phyloP scores from a whole-genome alignment of 805 yeast genomes.

The Candida sphagnicola region DNA sequence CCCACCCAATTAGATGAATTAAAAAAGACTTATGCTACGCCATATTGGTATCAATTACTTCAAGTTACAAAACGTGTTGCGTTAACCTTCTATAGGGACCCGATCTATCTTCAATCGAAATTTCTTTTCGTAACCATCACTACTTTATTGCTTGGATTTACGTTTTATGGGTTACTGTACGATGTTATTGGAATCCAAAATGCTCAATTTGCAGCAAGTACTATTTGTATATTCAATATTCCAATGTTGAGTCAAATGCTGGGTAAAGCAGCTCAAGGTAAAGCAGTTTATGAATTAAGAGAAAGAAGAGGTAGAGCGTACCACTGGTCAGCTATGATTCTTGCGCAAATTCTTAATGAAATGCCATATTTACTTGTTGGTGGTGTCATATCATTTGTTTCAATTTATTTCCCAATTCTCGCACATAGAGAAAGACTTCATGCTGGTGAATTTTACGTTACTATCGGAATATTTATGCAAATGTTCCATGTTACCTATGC shows the following conservation, averaged over 20 bases:
- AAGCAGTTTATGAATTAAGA: constrained; percentile 39
- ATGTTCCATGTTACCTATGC: background rate
- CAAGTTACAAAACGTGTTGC: constrained; percentile 8
- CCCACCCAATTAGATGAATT: constrained; percentile 24
- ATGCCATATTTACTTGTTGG: constrained; percentile 42
- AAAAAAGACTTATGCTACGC: constrained; percentile 29
- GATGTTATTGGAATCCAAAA: constrained; percentile 59
- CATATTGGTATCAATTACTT: constrained; percentile 11
- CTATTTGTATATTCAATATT: constrained; percentile 28
- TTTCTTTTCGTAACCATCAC: constrained; percentile 48
- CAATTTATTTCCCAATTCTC: background rate
- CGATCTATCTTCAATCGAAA: constrained; percentile 60
- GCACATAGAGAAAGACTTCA: background rate
- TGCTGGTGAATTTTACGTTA: background rate
- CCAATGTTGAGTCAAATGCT: constrained; percentile 33
- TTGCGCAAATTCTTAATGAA: constrained; percentile 40
- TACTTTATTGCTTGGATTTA: constrained; percentile 69
- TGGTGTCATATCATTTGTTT: constrained; percentile 31
- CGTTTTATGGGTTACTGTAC: constrained; percentile 56
- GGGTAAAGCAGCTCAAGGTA: constrained; percentile 33
- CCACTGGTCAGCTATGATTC: constrained; percentile 37
- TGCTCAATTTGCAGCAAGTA: constrained; percentile 47
- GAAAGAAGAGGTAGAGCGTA: constrained; percentile 40
- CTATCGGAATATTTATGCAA: background rate
- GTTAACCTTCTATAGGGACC: constrained; percentile 47